Evolutionary conservation across 1,284 basidiomycete species (phyloP).

Genomic region (Trametes pubescens): DNA sequence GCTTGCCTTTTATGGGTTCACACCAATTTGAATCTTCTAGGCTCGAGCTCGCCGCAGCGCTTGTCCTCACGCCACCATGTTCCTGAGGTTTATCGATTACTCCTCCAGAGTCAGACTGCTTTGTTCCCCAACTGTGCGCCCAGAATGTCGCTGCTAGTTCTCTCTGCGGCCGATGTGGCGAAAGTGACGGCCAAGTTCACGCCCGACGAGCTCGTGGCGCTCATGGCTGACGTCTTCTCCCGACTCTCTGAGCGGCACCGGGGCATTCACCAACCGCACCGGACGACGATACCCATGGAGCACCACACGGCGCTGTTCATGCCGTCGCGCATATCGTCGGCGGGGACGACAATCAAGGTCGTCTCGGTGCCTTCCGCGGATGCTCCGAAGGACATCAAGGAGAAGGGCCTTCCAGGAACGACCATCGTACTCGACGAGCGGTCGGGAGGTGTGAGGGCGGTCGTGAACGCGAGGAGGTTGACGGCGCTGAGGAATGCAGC

Average conservation of each 20-base stretch:
- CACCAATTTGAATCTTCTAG: background rate
- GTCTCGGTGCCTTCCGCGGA: constrained; percentile 67
- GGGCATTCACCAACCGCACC: constrained; percentile 54
- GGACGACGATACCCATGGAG: constrained; percentile 54
- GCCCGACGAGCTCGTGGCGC: constrained; percentile 54
- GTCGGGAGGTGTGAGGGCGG: constrained; percentile 70
- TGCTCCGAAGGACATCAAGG: constrained; percentile 42
- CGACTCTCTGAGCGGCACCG: constrained; percentile 35
- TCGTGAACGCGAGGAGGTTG: constrained; percentile 79
- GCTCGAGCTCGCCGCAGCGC: background rate
- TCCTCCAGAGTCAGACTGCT: too few species aligned
- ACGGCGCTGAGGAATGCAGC: constrained; percentile 86
- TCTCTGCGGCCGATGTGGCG: constrained; percentile 61
- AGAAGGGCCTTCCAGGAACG: constrained; percentile 73
- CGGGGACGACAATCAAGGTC: constrained; percentile 72
- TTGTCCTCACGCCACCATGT: constrained; percentile 4
- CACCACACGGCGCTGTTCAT: constrained; percentile 72
- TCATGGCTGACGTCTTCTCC: constrained; percentile 64
- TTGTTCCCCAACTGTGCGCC: too few species aligned
- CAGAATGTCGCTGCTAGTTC: constrained; percentile 57
- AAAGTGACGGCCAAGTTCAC: constrained; percentile 50
- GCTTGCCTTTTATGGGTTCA: constrained; percentile 10
- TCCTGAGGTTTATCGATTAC: constrained; percentile 1
- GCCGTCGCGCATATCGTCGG: constrained; percentile 64
- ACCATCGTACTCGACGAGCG: constrained; percentile 80